Evolutionary conservation across 345 rosid genomes (phyloP), one percentile per base, ranked within the genome.

Genomic region (Camelina hispida): DNA sequence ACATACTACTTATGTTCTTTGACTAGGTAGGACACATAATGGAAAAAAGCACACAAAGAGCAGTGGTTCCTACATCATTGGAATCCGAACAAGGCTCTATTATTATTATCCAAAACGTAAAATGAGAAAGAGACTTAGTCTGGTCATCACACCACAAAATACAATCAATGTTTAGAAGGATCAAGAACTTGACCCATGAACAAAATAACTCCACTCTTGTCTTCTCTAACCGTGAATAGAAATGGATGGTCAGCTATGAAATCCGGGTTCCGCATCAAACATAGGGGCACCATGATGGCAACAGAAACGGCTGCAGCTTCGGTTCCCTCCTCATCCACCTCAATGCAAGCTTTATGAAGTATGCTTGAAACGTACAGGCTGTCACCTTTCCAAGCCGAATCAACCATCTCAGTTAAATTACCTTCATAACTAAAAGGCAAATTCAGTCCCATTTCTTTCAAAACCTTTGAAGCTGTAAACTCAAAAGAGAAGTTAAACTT

Each of bases 201-300:
- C 78, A 84, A 46, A 25, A 89, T 81, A 64, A 82, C 56, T 25
- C 90, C 85, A 34, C 87, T 87, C 47, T 48, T 81, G 51, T 85
- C 77, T 78, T 88, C 93, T 56, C 87, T 82, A 43, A 89, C 82
- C 73, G 84, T 12, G 79, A 85, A 85, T 6, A 87, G 20, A 73
- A 87, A 89, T 9, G 90, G 91, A 62, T 89, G 88, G 76, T 89
- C 91, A 52, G 90, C 94, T 40, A 87, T 74, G 23, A 89, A 87
- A 61, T 82, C 83, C 18, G 67, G 67, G 63, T 52, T 63, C 56
- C 53, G 0, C 50, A 17, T 22, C 42, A 52, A 0, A 8, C 58
- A 1, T 38, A 61, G 56, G 8, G 34, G 14, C 3, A 0, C 0
- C 15, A 63, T 7, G 56, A 76, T 68, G 59, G 51, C 85, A 68